These are phyloP conservation scores for Rhexocercosporidium sp. DNA, from an alignment of 2,329 filamentous ascomycete species.

Conservation along the genomic window DNA sequence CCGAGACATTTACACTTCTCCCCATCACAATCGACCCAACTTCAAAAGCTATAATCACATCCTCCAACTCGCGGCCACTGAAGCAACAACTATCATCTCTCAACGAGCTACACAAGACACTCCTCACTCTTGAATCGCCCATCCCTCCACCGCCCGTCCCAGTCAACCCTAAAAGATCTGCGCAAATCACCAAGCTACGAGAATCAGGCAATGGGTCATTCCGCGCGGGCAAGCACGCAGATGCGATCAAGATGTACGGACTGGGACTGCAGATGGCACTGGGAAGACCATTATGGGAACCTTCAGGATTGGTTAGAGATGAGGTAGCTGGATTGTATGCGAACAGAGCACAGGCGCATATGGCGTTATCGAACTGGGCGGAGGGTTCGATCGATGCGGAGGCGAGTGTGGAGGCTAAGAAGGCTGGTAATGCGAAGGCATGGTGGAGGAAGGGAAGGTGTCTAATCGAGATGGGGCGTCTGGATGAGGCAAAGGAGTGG, in stretches of 20 bases:
- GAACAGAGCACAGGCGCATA: constrained; percentile 89
- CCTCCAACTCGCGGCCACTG: constrained; percentile 55
- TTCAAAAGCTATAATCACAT: constrained; percentile 72
- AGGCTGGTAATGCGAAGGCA: constrained; percentile 86
- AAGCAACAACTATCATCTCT: constrained; percentile 72
- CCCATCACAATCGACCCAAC: constrained; percentile 81
- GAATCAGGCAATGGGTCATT: constrained; percentile 85
- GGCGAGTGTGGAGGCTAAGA: constrained; percentile 85
- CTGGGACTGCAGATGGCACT: constrained; percentile 92
- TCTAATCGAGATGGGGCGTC: constrained; percentile 86
- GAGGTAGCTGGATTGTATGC: constrained; percentile 81
- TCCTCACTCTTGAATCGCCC: constrained; percentile 69
- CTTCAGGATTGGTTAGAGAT: constrained; percentile 79
- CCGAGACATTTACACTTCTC: constrained; percentile 80
- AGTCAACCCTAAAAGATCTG: constrained; percentile 89
- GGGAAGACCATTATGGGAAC: constrained; percentile 85
- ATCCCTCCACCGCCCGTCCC: constrained; percentile 85
- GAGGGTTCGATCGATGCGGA: constrained; percentile 89
- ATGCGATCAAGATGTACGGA: constrained; percentile 81
- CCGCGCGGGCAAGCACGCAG: constrained; percentile 75
- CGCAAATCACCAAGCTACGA: constrained; percentile 87
- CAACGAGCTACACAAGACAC: constrained; percentile 77
- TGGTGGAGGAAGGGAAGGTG: constrained; percentile 92
- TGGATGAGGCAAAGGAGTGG: constrained; percentile 83
- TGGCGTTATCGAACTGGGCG: constrained; percentile 81